Percentiles rank a stretch among this genome's conserved stretches.
These are phyloP conservation scores for Raphanus hybrid DNA, from an alignment of 441 rosid species.

Conservation along the genomic window DNA sequence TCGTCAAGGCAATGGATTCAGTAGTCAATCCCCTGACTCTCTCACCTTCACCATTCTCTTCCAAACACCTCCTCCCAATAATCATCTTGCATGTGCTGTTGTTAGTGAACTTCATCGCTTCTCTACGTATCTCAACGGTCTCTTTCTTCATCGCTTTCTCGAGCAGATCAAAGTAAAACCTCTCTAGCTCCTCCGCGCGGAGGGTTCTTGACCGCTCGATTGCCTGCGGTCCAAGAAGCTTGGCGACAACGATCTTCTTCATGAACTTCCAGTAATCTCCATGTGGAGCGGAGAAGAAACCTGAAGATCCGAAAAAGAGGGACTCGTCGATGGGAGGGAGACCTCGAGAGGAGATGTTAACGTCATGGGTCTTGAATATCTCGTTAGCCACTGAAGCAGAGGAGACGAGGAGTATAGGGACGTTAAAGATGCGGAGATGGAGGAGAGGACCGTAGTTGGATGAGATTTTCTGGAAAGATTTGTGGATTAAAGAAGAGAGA, in stretches of 20 bases:
- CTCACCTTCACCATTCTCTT: constrained; percentile 42
- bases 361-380: constrained; percentile 44
- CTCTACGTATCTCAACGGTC: constrained; percentile 16
- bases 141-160: constrained; percentile 15
- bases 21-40: constrained; percentile 33
- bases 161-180: constrained; percentile 8
- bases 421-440: constrained; percentile 21
- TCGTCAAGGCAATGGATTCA: constrained; percentile 11
- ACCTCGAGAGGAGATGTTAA: constrained; percentile 36
- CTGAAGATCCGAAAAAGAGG: constrained; percentile 27
- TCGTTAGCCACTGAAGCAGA: constrained; percentile 43
- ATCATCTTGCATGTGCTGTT: constrained; percentile 21
- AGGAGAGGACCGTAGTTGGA: constrained; percentile 36
- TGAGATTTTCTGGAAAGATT: constrained; percentile 23
- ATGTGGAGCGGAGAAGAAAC: constrained; percentile 40
- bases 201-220: constrained; percentile 29
- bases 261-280: constrained; percentile 42
- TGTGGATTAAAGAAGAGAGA: constrained; percentile 6
- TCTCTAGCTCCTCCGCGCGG: constrained; percentile 40
- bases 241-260: constrained; percentile 46
- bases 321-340: constrained; percentile 9
- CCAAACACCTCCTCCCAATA: constrained; percentile 45
- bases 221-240: constrained; percentile 38
- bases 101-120: constrained; percentile 35
- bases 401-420: constrained; percentile 40